Percentiles rank a stretch among this genome's conserved stretches.
phyloP scores from a whole-genome alignment of 805 yeast genomes.

The Starmerella etchellsii region DNA sequence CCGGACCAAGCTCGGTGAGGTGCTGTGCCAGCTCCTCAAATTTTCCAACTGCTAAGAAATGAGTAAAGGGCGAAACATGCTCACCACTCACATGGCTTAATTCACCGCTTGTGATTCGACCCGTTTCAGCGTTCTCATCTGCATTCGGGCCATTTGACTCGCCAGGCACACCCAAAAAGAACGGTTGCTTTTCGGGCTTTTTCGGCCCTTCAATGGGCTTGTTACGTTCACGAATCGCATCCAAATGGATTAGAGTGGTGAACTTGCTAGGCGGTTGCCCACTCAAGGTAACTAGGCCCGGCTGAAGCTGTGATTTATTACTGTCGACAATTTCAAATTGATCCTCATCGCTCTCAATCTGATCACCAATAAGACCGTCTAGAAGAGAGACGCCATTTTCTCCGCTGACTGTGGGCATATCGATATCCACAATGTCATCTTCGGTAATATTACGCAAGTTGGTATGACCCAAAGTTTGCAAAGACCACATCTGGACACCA shows the following conservation, averaged over 20 bases:
- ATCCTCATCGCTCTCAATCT: constrained; percentile 28
- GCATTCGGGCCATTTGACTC: background rate
- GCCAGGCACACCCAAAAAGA: constrained; percentile 45
- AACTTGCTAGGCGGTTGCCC: constrained; percentile 65
- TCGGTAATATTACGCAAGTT: constrained; percentile 55
- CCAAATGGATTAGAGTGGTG: constrained; percentile 66
- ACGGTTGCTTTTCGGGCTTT: constrained; percentile 67
- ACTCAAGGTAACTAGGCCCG: constrained; percentile 56
- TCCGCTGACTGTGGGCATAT: constrained; percentile 67
- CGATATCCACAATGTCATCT: constrained; percentile 43
- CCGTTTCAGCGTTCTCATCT: background rate
- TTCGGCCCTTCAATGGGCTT: constrained; percentile 83
- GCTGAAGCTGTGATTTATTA: constrained; percentile 42
- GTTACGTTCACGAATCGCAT: constrained; percentile 70
- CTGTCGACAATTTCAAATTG: constrained; percentile 20
- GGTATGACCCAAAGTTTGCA: constrained; percentile 69
- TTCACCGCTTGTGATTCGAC: constrained; percentile 2
- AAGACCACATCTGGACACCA: constrained; percentile 88
- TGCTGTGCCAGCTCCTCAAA: constrained; percentile 41
- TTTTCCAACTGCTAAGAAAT: constrained; percentile 21
- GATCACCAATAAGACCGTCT: constrained; percentile 50
- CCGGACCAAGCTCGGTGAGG: constrained; percentile 54
- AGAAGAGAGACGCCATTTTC: constrained; percentile 58
- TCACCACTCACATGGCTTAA: constrained; percentile 18
- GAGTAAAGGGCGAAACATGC: constrained; percentile 15